Base-by-base conservation (phyloP, 148 eudicot genomes). In the Cornus suecica region DNA sequence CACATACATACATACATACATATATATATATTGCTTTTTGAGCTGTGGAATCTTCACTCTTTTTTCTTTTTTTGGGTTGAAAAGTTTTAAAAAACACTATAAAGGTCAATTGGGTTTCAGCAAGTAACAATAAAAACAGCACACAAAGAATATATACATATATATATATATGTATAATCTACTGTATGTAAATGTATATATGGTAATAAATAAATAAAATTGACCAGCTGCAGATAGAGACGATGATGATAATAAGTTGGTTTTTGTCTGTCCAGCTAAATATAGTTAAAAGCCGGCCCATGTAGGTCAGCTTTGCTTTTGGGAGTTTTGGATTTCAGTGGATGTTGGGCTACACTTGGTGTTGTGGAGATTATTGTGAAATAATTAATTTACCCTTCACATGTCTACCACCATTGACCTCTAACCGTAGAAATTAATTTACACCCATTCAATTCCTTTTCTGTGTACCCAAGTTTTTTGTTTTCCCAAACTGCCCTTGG, bases 201-300 rank as follows among this genome's bases (percentile, higher is more conserved):
- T 58, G n/a, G 54, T 58, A 58, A 66, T 41, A 26, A 65, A 76
- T 6, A 37, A 51, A 52, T 68, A 37, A 37, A 51, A 52, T 68
- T 34, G 63, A 61, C 61, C 74, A 82, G 88, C 67, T 81, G 80
- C 80, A 84, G 92, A 89, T 65, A 83, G 89, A 74, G 93, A 90
- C 88, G 91, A 87, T 73, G 86, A 75, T 76, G 92, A 87, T 85
- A 82, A 90, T 86, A 92, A 88, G 88, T 80, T 85, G 89, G 90
- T 86, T 90, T 89, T 89, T 85, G 86, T 86, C 83, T 87, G 91
- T 89, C 90, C 90, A 90, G 89, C 93, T 88, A 91, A 88, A 89
- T 85, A 81, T 90, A 90, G 98, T 90, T 94, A 94, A 88, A 90
- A 86, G 95, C 87, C 92, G 98, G 89, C 88, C 89, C 90, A 69